Base-by-base conservation (phyloP, 345 rosid species). In the Anacardium occidentale region DNA sequence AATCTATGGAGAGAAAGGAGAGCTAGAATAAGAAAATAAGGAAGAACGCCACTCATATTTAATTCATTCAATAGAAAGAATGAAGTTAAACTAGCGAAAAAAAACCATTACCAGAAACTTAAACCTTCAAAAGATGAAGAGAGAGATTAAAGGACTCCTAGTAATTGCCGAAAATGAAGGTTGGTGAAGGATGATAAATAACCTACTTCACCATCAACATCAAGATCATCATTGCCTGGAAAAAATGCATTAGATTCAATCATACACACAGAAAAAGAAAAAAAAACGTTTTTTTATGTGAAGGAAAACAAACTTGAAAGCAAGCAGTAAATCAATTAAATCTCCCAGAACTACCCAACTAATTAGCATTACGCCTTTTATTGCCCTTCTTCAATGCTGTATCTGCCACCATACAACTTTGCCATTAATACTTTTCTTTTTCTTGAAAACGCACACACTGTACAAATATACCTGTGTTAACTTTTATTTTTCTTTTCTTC, bases 321-420 rank as follows among this genome's bases (percentile, higher is more conserved):
- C 79, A 37, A 37, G 42, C 42, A 37, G 42, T 37, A 37, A 37
- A 7, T 37, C 9, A 37, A 37, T 67, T 81, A 83, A 84, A 89
- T 85, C 82, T 80, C 86, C 64, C 82, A 85, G 78, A 91, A 91
- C 92, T 89, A 90, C 93, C 91, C 87, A 91, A 84, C 89, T 64
- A 82, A 79, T 37, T 37, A 37, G 80, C 74, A 78, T 62, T 56
- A 73, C 83, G 66, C 90, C 82, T 85, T 90, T 91, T 86, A 91
- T 88, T 90, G 84, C 94, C 78, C 86, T 82, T 76, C 87, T 90
- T 91, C 89, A 90, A 89, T 94, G 89, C 85, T 76, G 71, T 74
- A 91, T 83, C 98, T 94, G 93, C 90, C 94, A 76, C 85, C 85
- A 65, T 66, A 60, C 71, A 59, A 62, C 83, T 76, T 66, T 73